Conservation (phyloP, 1,139 yeast genomes). For the Hansenula lynferdii region DNA sequence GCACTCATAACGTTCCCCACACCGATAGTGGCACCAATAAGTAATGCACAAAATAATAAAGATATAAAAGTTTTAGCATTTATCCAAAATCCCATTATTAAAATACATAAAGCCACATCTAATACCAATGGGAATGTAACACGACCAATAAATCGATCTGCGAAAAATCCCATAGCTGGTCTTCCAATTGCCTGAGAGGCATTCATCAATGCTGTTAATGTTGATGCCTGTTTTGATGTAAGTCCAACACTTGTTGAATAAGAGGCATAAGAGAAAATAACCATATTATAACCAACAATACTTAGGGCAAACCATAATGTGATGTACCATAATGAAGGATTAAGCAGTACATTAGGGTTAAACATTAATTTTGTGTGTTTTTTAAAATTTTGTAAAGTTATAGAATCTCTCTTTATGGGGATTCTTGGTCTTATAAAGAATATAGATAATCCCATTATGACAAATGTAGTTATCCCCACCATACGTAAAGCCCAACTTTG, state of each 20-base stretch:
- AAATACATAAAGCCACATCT: conserved; percentile 22
- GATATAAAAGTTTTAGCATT: conserved; percentile 46
- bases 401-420: conserved; percentile 21
- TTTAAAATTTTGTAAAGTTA: conserved; percentile 11
- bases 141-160: conserved; percentile 53
- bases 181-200: conserved; percentile 65
- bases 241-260: conserved; percentile 60
- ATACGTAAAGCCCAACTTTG: conserved; percentile 68
- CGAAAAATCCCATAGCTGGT: conserved; percentile 53
- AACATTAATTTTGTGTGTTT: conserved; percentile 10
- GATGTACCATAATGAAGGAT: conserved; percentile 23
- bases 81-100: conserved; percentile 45
- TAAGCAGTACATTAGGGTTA: conserved; percentile 6
- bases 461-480: conserved; percentile 41
- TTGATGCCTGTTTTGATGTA: conserved; percentile 48
- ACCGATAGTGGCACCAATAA: conserved; percentile 55
- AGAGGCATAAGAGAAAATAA: conserved; percentile 57
- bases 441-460: conserved; percentile 30
- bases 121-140: conserved; percentile 40
- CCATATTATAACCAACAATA: conserved; percentile 52
- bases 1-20: conserved; percentile 61
- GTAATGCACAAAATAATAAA: conserved; percentile 46
- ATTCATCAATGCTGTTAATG: conserved; percentile 56
- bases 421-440: conserved; percentile 34
- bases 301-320: conserved; percentile 54